Conservation (phyloP, 352 stramenopile species). For the Phytophthora aleatoria region DNA sequence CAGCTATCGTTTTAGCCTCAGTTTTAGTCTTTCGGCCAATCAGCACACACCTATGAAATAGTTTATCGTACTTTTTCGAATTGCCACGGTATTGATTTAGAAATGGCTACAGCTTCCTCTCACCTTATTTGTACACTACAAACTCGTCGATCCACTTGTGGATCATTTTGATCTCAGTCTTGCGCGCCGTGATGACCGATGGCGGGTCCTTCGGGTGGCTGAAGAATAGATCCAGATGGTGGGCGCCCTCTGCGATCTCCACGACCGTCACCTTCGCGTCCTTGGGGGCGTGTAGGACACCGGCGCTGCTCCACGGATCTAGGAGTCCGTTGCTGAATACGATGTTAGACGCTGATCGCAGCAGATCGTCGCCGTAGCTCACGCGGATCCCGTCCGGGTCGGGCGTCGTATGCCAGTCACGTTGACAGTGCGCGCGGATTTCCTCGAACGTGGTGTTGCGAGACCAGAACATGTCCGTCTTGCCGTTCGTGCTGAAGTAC, state of each 20-base stretch:
- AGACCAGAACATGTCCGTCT: slow-evolving; percentile 93
- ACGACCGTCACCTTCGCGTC: slow-evolving; percentile 69
- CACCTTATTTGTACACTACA: slow-evolving; percentile 24
- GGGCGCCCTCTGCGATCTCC: slow-evolving; percentile 77
- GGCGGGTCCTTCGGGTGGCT: slow-evolving; percentile 83
- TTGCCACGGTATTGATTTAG: too few species aligned
- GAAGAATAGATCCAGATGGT: slow-evolving; percentile 95
- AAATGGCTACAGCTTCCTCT: too few species aligned
- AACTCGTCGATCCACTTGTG: slow-evolving; percentile 85
- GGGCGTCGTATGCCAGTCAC: slow-evolving; percentile 66
- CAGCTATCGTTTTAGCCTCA: neutral
- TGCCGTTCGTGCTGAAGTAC: slow-evolving; percentile 89
- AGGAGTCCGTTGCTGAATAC: slow-evolving; percentile 95
- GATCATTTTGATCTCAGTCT: slow-evolving; percentile 82
- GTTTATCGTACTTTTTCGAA: too few species aligned
- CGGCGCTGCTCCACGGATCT: slow-evolving; percentile 93
- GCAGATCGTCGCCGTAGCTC: slow-evolving; percentile 67
- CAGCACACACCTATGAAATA: neutral
- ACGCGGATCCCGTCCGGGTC: slow-evolving; percentile 79
- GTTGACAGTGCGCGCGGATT: slow-evolving; percentile 66
- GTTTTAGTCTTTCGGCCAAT: neutral
- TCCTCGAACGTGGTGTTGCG: slow-evolving; percentile 64
- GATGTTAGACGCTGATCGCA: slow-evolving; percentile 90
- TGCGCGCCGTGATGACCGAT: slow-evolving; percentile 74
- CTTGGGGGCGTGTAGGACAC: slow-evolving; percentile 69